These are phyloP conservation scores for Candida manassasensis DNA, from an alignment of 805 yeast species.

Conservation along the genomic window DNA sequence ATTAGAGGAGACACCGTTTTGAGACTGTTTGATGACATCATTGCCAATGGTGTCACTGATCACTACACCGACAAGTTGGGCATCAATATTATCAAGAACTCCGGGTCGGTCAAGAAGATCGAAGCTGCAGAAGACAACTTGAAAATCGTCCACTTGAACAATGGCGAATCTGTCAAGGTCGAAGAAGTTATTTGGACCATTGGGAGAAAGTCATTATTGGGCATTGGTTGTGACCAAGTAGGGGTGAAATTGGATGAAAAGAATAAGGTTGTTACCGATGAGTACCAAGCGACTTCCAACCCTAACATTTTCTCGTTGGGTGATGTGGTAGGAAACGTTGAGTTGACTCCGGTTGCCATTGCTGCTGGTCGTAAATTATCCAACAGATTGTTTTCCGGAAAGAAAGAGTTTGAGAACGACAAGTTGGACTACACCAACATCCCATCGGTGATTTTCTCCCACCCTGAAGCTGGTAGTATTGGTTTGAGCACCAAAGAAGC, in stretches of 20 bases:
- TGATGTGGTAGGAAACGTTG: slow-evolving; percentile 89
- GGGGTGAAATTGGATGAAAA: slow-evolving; percentile 60
- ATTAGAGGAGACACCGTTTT: slow-evolving; percentile 90
- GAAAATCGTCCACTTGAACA: slow-evolving; percentile 34
- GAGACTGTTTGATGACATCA: slow-evolving; percentile 79
- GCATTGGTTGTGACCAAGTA: slow-evolving; percentile 70
- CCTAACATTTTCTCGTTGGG: slow-evolving; percentile 79
- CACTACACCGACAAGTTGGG: slow-evolving; percentile 74
- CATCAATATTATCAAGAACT: slow-evolving; percentile 67
- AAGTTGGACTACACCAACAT: slow-evolving; percentile 83
- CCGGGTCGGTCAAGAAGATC: slow-evolving; percentile 39
- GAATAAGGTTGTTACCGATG: slow-evolving; percentile 74
- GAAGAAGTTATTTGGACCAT: slow-evolving; percentile 90
- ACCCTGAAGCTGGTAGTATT: slow-evolving; percentile 95
- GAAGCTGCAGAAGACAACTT: slow-evolving; percentile 29
- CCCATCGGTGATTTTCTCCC: slow-evolving; percentile 96
- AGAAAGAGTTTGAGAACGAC: slow-evolving; percentile 59
- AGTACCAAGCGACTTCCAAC: slow-evolving; percentile 77
- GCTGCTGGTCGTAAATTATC: slow-evolving; percentile 95
- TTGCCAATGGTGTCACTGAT: slow-evolving; percentile 75
- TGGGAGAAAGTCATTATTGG: slow-evolving; percentile 77
- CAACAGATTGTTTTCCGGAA: slow-evolving; percentile 82
- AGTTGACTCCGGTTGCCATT: slow-evolving; percentile 96
- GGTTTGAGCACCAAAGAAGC: slow-evolving; percentile 85
- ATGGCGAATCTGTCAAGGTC: slow-evolving; percentile 44